These are phyloP conservation scores for Ceratocystiopsis brevicomis DNA, from an alignment of 2,329 filamentous ascomycete genomes.

Conservation along the genomic window DNA sequence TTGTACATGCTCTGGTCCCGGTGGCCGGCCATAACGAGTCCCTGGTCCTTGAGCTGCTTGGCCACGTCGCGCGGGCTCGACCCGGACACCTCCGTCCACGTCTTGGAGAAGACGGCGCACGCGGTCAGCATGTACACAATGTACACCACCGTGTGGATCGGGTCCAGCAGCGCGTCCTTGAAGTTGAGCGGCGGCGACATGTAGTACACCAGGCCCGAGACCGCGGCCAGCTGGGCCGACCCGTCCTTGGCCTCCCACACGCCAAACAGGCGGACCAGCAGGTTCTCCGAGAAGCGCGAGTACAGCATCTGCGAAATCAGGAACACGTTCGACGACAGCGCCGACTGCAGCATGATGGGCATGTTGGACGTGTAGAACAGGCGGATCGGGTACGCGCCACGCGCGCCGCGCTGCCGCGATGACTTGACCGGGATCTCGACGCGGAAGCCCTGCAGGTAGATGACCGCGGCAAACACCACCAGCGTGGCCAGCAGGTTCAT, in stretches of 20 bases:
- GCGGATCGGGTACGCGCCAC: constrained; percentile 92
- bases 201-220: constrained; percentile 94
- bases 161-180: constrained; percentile 89
- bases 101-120: constrained; percentile 93
- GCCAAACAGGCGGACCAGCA: constrained; percentile 90
- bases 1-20: constrained; percentile 99
- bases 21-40: constrained; percentile 97
- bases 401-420: constrained; percentile 93
- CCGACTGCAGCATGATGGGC: constrained; percentile 99
- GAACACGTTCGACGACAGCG: constrained; percentile 97
- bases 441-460: constrained; percentile 98
- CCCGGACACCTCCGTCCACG: constrained; percentile 98
- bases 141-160: constrained; percentile 90
- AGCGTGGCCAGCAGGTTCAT: constrained; percentile 95
- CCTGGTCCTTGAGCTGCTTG: constrained; percentile 99
- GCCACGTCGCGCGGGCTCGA: constrained; percentile 94
- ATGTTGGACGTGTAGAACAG: constrained; percentile 99
- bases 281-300: constrained; percentile 97
- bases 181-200: constrained; percentile 98
- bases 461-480: constrained; percentile 86
- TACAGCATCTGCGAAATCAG: constrained; percentile 98
- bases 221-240: constrained; percentile 83
- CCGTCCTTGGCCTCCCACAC: constrained; percentile 97
- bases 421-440: constrained; percentile 99
- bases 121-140: constrained; percentile 95